A percentile compares a stretch with the other conserved stretches of the same genome.
phyloP scores from a whole-genome alignment of 345 rosid species.

The Pistacia atlantica region DNA sequence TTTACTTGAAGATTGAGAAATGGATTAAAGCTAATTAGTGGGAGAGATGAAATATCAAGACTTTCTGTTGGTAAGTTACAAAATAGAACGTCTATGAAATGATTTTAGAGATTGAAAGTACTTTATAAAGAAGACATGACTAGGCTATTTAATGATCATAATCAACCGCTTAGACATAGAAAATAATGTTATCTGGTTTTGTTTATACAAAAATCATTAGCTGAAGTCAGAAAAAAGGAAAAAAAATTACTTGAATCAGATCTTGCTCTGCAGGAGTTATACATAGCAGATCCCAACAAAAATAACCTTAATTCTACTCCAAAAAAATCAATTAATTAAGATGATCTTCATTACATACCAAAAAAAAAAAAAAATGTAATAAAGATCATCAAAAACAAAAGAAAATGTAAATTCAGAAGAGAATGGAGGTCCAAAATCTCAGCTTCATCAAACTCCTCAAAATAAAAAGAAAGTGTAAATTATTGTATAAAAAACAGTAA shows the following conservation, averaged over 20 bases:
- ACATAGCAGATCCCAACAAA: not conserved
- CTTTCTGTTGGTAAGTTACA: too few relatives aligned
- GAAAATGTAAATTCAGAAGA: not conserved
- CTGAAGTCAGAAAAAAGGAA: not conserved
- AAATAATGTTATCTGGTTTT: not conserved
- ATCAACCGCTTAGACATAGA: not conserved
- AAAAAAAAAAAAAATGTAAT: not conserved
- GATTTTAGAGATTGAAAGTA: not conserved
- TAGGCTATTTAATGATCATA: not conserved
- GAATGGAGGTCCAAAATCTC: not conserved
- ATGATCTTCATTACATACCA: not conserved
- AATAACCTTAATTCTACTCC: not conserved
- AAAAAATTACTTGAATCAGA: not conserved
- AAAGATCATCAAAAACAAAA: not conserved
- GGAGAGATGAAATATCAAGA: not conserved
- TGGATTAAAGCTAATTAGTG: not conserved
- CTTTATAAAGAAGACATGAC: not conserved
- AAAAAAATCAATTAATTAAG: not conserved
- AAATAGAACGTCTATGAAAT: not conserved
- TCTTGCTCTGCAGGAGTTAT: not conserved
- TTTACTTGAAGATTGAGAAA: not conserved
- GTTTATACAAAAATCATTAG: not conserved
- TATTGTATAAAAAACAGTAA: not conserved
- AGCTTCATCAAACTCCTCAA: not conserved
- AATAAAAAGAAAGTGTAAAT: not conserved